These are phyloP conservation scores for Trypanosoma scelopori DNA, from an alignment of 208 protist genomes.

Conservation along the genomic window DNA sequence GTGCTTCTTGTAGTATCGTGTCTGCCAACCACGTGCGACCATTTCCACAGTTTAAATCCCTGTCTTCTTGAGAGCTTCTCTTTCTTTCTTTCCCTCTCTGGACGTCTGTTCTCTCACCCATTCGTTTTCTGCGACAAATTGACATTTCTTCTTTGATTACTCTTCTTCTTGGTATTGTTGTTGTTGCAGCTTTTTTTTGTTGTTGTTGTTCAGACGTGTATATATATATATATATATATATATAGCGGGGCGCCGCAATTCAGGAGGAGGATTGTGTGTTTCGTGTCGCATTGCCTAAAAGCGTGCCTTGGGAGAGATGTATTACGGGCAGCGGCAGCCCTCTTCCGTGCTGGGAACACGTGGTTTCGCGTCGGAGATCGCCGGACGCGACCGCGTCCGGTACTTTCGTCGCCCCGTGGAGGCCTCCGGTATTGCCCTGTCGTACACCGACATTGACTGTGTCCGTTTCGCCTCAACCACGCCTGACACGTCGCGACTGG, in stretches of 20 bases:
- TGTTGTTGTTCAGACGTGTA: no score
- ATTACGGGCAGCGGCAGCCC: conserved; percentile 14
- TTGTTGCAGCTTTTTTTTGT: conserved; percentile 8
- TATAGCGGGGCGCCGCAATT: no score
- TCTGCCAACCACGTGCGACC: not conserved
- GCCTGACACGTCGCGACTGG: conserved; percentile 10
- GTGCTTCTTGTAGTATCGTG: not conserved
- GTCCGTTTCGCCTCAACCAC: conserved; percentile 29
- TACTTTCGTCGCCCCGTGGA: conserved; percentile 88
- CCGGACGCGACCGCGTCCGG: conserved; percentile 80
- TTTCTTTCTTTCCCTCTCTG: conserved; percentile 22
- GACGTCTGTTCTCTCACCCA: not conserved
- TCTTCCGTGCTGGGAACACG: conserved; percentile 44
- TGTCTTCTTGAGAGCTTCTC: conserved; percentile 8
- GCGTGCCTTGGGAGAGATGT: conserved; percentile 13
- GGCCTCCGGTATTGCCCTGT: conserved; percentile 28
- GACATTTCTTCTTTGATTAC: no score
- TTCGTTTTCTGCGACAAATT: no score
- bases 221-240: no score
- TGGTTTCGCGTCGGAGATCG: conserved; percentile 74
- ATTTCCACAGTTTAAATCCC: not conserved
- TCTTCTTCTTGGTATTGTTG: conserved; percentile 2
- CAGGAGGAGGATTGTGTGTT: not conserved
- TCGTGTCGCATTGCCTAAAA: no score
- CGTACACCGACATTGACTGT: conserved; percentile 23